Evolutionary conservation across 2,329 filamentous ascomycete genomes (phyloP).

Genomic region (Beauveria caledonica): DNA sequence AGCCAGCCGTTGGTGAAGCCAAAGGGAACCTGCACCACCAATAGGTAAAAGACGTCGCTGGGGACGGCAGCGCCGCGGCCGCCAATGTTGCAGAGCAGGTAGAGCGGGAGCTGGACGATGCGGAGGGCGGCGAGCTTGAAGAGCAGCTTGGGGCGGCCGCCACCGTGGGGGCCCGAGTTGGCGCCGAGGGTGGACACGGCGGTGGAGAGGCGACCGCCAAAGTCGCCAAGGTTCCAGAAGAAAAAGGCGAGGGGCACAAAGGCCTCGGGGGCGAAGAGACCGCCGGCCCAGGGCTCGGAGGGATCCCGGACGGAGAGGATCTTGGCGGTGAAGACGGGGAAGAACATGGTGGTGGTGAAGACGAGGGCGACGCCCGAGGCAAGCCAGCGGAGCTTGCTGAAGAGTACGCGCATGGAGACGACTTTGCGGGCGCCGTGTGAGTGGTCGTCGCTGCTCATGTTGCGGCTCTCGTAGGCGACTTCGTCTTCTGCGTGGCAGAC

Average conservation of each 20-base stretch:
- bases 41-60: constrained; percentile 83
- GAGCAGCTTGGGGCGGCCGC: constrained; percentile 55
- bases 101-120: constrained; percentile 69
- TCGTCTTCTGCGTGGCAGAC: constrained; percentile 19
- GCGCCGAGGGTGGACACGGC: constrained; percentile 34
- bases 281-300: constrained; percentile 28
- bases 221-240: constrained; percentile 87
- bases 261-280: constrained; percentile 60
- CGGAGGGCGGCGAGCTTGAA: constrained; percentile 61
- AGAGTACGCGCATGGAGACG: constrained; percentile 53
- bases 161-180: constrained; percentile 14
- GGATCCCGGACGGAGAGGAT: constrained; percentile 36
- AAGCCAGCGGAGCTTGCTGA: constrained; percentile 72
- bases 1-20: constrained; percentile 83
- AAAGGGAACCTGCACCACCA: constrained; percentile 75
- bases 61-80: constrained; percentile 63
- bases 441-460: constrained; percentile 45
- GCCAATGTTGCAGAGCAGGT: constrained; percentile 80
- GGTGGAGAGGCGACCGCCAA: constrained; percentile 66
- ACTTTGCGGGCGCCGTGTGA: constrained; percentile 40
- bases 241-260: constrained; percentile 90
- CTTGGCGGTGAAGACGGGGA: constrained; percentile 80
- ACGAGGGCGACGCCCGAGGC: constrained; percentile 70
- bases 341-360: constrained; percentile 86
- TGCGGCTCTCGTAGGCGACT: constrained; percentile 24